Evolutionary conservation across 768 basidiomycete genomes (phyloP).

Genomic region (Amanita pallidorosea): DNA sequence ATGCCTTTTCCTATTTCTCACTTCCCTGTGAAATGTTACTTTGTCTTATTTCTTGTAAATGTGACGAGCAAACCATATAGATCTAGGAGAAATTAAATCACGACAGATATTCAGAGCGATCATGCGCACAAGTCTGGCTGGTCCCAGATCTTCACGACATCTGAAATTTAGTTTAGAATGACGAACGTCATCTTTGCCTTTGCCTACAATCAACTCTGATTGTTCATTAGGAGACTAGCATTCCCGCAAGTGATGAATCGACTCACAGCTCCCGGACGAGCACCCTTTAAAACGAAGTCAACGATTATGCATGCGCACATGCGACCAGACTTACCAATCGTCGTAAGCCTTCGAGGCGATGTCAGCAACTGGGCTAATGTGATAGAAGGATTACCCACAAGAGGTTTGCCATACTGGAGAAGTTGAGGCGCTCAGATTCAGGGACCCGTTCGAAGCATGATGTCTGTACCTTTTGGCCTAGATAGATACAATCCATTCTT

Average conservation of each 20-base stretch:
- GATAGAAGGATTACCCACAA: constrained; percentile 34
- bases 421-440: neutral
- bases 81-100: constrained; percentile 28
- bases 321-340: constrained; percentile 25
- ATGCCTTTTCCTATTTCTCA: constrained; percentile 73
- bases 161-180: constrained; percentile 21
- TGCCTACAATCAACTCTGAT: constrained; percentile 61
- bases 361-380: neutral
- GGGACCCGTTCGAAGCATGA: neutral
- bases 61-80: constrained; percentile 58
- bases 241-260: neutral
- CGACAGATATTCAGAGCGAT: constrained; percentile 6
- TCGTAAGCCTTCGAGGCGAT: constrained; percentile 24
- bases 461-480: constrained; percentile 75
- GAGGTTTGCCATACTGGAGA: constrained; percentile 67
- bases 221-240: neutral
- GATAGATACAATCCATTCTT: constrained; percentile 94
- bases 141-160: constrained; percentile 61
- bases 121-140: constrained; percentile 68
- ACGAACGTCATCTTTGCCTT: neutral
- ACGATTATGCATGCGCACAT: neutral
- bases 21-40: constrained; percentile 52
- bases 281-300: constrained; percentile 30
- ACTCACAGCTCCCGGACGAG: constrained; percentile 68
- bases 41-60: neutral